Base-by-base conservation (phyloP, 2,329 filamentous ascomycete species). In the Aureobasidium lini region DNA sequence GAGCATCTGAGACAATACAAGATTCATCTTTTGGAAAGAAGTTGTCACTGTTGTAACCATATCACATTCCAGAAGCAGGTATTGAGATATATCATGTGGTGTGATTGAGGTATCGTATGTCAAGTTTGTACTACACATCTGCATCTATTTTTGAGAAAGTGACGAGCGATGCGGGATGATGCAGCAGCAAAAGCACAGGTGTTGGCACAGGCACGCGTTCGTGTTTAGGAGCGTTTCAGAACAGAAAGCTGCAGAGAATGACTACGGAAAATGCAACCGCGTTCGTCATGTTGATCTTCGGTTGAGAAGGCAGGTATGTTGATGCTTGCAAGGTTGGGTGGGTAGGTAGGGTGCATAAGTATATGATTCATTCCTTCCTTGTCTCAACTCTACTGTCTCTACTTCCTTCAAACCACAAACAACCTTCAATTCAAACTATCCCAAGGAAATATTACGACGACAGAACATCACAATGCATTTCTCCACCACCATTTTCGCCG, bases 101-200 rank as follows among this genome's bases (percentile, higher is more conserved):
- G 23, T 39, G 23, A 11, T 36, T 31, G 34, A 40, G 34, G 23
- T 18, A 39, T 16, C 10, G 36, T 23, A 16, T 31, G 36, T 36
- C 3, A 42, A 15, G 10, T 18, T 13, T 34, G 50, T 54, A 34
- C 37, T 1, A 54, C 50, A 37, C 8, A 7, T 8, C n/a, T 37
- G 39, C 28, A 42, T 54, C 50, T 54, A 54, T 54, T 54, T 42
- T 43, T 43, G 37, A 54, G 50, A 34, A 3, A 28, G 49, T 31
- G 37, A 43, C 43, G 37, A 11, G 37, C 23, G 43, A 54, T 54
- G 50, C 50, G 50, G 40, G 52, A 56, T 56, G 52, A 56, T 56
- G 52, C 50, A 54, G 48, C 37, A 29, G 37, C 16, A 37, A 37
- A 36, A 49, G 46, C 44, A 40, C 48, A 39, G 18, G n/a, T n/a